Evolutionary conservation across 2,329 filamentous ascomycete species (phyloP).

Genomic region (Ophiosphaerella herpotricha): DNA sequence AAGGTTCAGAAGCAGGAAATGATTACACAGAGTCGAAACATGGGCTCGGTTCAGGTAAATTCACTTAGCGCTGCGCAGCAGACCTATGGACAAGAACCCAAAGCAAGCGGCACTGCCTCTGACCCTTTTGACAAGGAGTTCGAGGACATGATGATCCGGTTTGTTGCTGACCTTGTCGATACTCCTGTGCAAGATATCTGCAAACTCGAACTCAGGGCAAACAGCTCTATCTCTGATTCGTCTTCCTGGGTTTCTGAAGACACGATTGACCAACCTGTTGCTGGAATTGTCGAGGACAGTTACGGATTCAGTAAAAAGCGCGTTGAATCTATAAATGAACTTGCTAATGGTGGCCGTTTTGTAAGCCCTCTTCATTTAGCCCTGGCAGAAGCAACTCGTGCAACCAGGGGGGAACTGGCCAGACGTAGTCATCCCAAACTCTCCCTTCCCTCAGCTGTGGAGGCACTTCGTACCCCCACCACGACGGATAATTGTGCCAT

Average conservation of each 20-base stretch:
- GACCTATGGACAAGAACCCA: too few species aligned
- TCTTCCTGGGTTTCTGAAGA: not conserved
- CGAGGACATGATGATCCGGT: not conserved
- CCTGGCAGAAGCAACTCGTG: too few species aligned
- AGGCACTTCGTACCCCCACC: not conserved
- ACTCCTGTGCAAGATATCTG: too few species aligned
- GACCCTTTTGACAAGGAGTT: too few species aligned
- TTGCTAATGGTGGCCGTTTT: not conserved
- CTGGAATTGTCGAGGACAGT: not conserved
- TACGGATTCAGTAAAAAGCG: constrained; percentile 4
- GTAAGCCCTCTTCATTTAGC: not conserved
- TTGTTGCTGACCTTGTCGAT: not conserved
- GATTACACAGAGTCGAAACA: too few species aligned
- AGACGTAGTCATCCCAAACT: not conserved
- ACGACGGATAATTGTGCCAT: not conserved
- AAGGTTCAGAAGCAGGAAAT: too few species aligned
- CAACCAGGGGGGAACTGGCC: not conserved
- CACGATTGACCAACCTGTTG: not conserved
- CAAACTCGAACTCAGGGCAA: too few species aligned
- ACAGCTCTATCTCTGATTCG: too few species aligned
- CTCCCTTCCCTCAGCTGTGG: too few species aligned
- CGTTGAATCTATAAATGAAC: constrained; percentile 2
- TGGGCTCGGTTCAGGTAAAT: too few species aligned
- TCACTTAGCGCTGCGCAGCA: too few species aligned
- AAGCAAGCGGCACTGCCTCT: too few species aligned